Percentiles rank a stretch among this genome's conserved stretches.
Evolutionary conservation across 495 filamentous ascomycete species (phyloP).

Genomic region (Cladorrhinum samala): DNA sequence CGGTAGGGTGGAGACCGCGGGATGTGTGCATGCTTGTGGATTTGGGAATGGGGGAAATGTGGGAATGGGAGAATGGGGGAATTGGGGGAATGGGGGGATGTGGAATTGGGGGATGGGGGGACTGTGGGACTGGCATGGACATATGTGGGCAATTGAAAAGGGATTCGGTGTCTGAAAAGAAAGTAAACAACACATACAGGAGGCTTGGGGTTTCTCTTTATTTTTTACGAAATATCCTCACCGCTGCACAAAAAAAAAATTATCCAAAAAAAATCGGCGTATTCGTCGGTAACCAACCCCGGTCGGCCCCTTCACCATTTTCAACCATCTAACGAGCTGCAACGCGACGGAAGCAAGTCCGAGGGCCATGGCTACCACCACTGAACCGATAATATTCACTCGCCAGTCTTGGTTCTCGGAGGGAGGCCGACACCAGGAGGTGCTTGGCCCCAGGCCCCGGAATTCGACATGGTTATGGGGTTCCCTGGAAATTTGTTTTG

Average conservation of each 20-base stretch:
- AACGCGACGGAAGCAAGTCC: constrained; percentile 12
- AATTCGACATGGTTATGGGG: constrained; percentile 10
- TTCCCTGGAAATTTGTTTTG: background rate
- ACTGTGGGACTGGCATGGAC: too few relatives aligned
- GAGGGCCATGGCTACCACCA: constrained; percentile 16
- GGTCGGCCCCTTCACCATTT: constrained; percentile 13
- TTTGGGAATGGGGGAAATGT: too few relatives aligned
- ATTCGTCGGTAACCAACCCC: constrained; percentile 17
- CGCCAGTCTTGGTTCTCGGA: constrained; percentile 13
- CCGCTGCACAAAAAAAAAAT: constrained; percentile 17
- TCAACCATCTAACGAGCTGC: constrained; percentile 10
- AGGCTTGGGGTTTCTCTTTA: too few relatives aligned
- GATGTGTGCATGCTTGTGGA: too few relatives aligned
- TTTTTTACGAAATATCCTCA: constrained; percentile 1
- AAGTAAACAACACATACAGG: background rate
- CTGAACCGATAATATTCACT: constrained; percentile 17
- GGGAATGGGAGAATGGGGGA: too few relatives aligned
- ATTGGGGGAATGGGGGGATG: too few relatives aligned
- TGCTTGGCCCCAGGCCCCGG: constrained; percentile 12
- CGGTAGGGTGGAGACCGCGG: too few relatives aligned
- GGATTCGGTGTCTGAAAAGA: background rate
- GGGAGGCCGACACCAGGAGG: constrained; percentile 15
- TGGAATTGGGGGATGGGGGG: too few relatives aligned
- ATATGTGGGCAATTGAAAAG: background rate
- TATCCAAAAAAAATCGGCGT: too few relatives aligned